These are phyloP conservation scores for Vanderwaltozyma verrucispora DNA, from an alignment of 805 yeast genomes.

Conservation along the genomic window DNA sequence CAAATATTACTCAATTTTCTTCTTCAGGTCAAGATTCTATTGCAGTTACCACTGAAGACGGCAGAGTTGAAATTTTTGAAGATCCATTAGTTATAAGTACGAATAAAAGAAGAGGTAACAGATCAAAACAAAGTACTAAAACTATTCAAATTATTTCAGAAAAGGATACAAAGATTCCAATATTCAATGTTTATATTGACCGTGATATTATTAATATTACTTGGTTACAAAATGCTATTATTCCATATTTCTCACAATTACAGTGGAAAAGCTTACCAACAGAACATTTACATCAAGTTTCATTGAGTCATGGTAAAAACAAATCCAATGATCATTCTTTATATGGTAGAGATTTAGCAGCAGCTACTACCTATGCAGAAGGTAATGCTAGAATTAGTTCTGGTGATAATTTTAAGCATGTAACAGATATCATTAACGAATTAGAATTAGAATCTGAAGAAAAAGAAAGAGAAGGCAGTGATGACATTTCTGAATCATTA, in stretches of 20 bases:
- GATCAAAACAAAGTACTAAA: constrained; percentile 43
- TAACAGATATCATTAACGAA: constrained; percentile 35
- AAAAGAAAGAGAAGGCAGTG: constrained; percentile 35
- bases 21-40: constrained; percentile 24
- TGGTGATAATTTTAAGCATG: constrained; percentile 53
- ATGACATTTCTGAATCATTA: constrained; percentile 36
- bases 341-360: constrained; percentile 37
- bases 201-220: constrained; percentile 34
- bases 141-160: constrained; percentile 41
- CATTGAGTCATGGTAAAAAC: constrained; percentile 9
- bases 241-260: constrained; percentile 47
- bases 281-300: constrained; percentile 32
- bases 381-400: constrained; percentile 48
- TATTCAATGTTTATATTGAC: constrained; percentile 26
- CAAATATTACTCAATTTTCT: constrained; percentile 42
- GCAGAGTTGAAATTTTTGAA: constrained; percentile 59
- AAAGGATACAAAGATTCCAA: constrained; percentile 16
- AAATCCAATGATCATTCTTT: constrained; percentile 12
- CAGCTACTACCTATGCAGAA: constrained; percentile 49
- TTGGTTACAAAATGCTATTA: constrained; percentile 54
- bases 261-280: constrained; percentile 37
- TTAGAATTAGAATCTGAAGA: constrained; percentile 32
- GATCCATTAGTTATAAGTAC: constrained; percentile 35
- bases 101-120: constrained; percentile 38
- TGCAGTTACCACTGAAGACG: constrained; percentile 60